These are phyloP conservation scores for Blechomonas ayalai DNA, from an alignment of 208 protist genomes.

Conservation along the genomic window DNA sequence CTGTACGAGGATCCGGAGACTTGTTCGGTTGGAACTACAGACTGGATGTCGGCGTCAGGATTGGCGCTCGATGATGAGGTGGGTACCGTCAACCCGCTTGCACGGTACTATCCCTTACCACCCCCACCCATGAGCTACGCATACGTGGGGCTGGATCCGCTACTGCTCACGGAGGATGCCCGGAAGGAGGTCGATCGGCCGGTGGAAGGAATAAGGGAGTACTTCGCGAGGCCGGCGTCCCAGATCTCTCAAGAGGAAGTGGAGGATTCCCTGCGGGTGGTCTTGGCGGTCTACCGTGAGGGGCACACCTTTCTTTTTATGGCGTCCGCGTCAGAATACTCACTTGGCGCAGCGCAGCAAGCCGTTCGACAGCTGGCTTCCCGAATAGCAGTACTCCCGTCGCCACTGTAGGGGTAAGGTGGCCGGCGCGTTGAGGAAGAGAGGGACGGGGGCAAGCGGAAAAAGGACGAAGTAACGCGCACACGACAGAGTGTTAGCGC, in stretches of 20 bases:
- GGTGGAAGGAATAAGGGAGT: no score
- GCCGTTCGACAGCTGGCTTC: constrained; percentile 43
- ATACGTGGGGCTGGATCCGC: not conserved
- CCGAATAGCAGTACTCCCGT: constrained; percentile 16
- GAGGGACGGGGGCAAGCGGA: no score
- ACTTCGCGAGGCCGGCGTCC: constrained; percentile 6
- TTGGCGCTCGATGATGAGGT: constrained; percentile 54
- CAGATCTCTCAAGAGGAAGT: constrained; percentile 20
- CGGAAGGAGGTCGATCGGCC: not conserved
- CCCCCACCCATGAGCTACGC: constrained; percentile 20
- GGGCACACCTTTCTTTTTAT: constrained; percentile 64
- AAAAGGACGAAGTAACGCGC: no score
- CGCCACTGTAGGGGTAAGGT: no score
- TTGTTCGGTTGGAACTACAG: constrained; percentile 28
- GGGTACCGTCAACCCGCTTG: constrained; percentile 65
- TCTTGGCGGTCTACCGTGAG: constrained; percentile 43
- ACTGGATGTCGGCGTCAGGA: constrained; percentile 23
- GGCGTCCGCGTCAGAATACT: constrained; percentile 22
- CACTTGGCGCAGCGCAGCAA: constrained; percentile 21
- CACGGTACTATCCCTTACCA: constrained; percentile 32
- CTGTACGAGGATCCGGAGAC: no score
- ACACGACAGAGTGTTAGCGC: no score
- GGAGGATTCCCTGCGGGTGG: constrained; percentile 48
- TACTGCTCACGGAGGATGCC: not conserved
- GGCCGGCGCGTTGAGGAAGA: no score